Base-by-base conservation (phyloP, 2,329 filamentous ascomycete species). In the Ophiostoma pallidulum region DNA sequence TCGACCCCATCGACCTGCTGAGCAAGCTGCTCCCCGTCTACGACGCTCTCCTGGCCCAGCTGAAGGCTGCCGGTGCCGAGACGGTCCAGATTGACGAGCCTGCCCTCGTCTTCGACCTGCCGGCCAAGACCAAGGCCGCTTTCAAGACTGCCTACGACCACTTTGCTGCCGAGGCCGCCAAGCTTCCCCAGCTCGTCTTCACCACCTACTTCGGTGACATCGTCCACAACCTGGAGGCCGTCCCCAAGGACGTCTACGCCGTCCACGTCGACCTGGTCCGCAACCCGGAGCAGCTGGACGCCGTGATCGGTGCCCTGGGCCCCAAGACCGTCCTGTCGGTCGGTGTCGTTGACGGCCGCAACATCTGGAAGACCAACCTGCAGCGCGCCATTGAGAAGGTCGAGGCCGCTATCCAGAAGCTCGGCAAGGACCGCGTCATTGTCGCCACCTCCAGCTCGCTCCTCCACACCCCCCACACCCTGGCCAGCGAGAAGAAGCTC, bases 341-440 rank as follows among this genome's bases (percentile, higher is more conserved):
- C 56, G 92, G 92, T 87, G 86, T 98, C 60, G 92, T 98, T 58
- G 90, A 98, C 62, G 92, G 92, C 62, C 89, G 92, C 64, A 98
- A 98, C 80, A 97, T 98, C 78, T 98, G 92, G 92, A 98, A 98
- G 86, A 96, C 89, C 73, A 94, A 97, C 83, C 85, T 96, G 75
- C 86, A 94, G 80, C 81, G 80, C 62, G 89, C 92, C 63, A 94
- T 98, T 57, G 90, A 92, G 76, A 80, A 74, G 56, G 84, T 92
- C 53, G 88, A 97, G 80, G 75, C 80, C 51, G 92, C 91, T 56
- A 75, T 97, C 62, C 87, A 96, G 76, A 79, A 94, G 76, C 81
- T 98, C 55, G 91, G 92, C 73, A 91, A 95, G 78, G 90, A 97
- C 59, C 87, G 92, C 65, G 91, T 98, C 68, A 86, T 98, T 59